These are phyloP conservation scores for Lactarius akahatsu DNA, from an alignment of 768 basidiomycete species.

Conservation along the genomic window DNA sequence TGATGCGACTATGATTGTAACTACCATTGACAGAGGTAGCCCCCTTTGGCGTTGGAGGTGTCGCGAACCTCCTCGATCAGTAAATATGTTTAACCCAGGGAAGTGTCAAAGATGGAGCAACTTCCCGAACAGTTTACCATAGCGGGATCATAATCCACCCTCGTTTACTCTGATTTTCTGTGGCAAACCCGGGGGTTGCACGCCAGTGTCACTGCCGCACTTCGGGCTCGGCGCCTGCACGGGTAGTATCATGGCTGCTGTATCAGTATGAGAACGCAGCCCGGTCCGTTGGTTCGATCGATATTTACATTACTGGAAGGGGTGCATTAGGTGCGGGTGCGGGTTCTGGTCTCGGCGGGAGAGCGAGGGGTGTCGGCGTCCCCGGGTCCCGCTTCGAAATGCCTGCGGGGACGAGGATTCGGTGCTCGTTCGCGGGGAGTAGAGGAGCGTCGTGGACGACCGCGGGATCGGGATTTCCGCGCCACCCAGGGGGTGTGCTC, in stretches of 20 bases:
- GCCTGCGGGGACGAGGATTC: conserved; percentile 22
- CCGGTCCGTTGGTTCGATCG: neutral
- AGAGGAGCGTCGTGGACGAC: conserved; percentile 25
- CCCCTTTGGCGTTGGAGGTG: too few relatives aligned
- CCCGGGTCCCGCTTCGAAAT: conserved; percentile 26
- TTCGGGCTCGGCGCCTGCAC: neutral
- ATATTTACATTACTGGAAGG: conserved; percentile 18
- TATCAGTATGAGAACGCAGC: neutral
- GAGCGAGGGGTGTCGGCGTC: conserved; percentile 27
- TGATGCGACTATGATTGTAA: too few relatives aligned
- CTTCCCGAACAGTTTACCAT: neutral
- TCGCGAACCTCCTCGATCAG: too few relatives aligned
- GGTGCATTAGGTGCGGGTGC: neutral
- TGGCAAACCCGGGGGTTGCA: too few relatives aligned
- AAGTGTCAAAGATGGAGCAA: too few relatives aligned
- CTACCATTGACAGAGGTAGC: too few relatives aligned
- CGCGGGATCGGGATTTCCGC: conserved; percentile 28
- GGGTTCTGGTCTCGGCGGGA: neutral
- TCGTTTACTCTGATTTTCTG: too few relatives aligned
- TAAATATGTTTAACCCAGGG: too few relatives aligned
- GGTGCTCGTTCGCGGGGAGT: conserved; percentile 26
- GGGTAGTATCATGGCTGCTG: neutral
- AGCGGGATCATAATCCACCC: too few relatives aligned
- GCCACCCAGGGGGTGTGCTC: conserved; percentile 28
- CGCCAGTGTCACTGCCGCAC: neutral